Evolutionary conservation across 176 grass and related monocot species (phyloP).

Genomic region (Hsuehochloa calcarea): DNA sequence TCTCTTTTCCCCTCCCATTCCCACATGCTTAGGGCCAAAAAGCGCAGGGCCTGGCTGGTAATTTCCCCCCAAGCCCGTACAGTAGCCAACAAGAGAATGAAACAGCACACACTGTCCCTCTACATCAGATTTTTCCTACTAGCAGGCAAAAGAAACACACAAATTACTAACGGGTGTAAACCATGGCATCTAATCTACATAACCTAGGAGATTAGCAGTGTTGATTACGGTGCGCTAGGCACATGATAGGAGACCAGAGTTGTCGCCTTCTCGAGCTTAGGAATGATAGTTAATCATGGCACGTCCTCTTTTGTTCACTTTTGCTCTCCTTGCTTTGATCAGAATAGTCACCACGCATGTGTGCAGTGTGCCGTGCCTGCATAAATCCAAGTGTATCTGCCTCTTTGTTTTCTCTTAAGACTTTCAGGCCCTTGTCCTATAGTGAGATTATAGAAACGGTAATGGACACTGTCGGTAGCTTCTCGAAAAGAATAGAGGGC

Average conservation of each 20-base stretch:
- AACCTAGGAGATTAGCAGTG: constrained; percentile 43
- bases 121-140: constrained; percentile 72
- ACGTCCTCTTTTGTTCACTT: constrained; percentile 41
- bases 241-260: constrained; percentile 49
- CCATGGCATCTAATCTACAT: constrained; percentile 31
- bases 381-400: constrained; percentile 26
- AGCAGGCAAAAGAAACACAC: constrained; percentile 18
- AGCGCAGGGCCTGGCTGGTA: constrained; percentile 28
- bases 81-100: constrained; percentile 40
- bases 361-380: constrained; percentile 28
- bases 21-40: constrained; percentile 41
- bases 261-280: constrained; percentile 67
- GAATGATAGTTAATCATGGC: constrained; percentile 43
- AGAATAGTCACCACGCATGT: constrained; percentile 34
- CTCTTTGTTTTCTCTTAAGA: constrained; percentile 5
- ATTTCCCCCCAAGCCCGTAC: not conserved
- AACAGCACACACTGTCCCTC: constrained; percentile 15
- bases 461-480: not conserved
- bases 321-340: constrained; percentile 28
- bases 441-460: constrained; percentile 11
- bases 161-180: constrained; percentile 19
- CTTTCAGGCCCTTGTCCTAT: constrained; percentile 22
- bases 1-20: constrained; percentile 35
- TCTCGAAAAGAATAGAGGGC: constrained; percentile 26
- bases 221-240: constrained; percentile 45